Evolutionary conservation across 192 early-diverging fungal species (phyloP), one percentile per base, ranked within the genome.

Genomic region (Linderina pennispora): DNA sequence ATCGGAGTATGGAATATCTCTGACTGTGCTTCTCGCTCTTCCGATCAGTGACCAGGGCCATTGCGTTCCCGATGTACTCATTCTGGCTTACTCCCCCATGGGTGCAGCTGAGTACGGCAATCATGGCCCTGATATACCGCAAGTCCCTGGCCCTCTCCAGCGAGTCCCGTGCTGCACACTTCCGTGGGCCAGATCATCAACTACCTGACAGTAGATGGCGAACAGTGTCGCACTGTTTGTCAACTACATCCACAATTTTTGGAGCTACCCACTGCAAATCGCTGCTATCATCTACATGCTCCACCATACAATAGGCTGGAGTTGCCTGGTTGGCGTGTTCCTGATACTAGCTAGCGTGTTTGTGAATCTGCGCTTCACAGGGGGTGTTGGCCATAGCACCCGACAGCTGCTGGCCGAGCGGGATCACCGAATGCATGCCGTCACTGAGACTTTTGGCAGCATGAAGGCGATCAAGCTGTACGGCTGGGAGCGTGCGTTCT

Each of bases 101-200:
- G 23, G 82, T 92, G 82, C 80, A 83, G 51, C 64, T 87, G 9
- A 71, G 80, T 23, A 54, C 43, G 9, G 53, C 48, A 8, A 16
- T 63, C 16, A 25, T 54, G 24, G 42, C 39, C 3, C 19, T 39
- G 17, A 17, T 60, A 35, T 57, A 47, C 33, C 53, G 26, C 38
- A 64, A 55, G 35, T n/a, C 31, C 0, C 19, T 64, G 31, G 23
- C 11, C 1, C 20, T 64, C 39, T 52, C 61, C 23, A 64, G 43
- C 26, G 36, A 45, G 14, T 32, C 83, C 21, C 70, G 89, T 4
- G 85, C 88, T 45, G 47, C 59, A 9, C 86, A 87, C 28, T n/a
- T 90, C 89, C n/a, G 81, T 86, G 35, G 85, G 86, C 20, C 80
- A 86, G 52, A 83, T 89, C 44, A 75, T 80, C 19, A 74, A 78